These are phyloP conservation scores for Penicillium olsonii DNA, from an alignment of 2,329 filamentous ascomycete species.

Conservation along the genomic window DNA sequence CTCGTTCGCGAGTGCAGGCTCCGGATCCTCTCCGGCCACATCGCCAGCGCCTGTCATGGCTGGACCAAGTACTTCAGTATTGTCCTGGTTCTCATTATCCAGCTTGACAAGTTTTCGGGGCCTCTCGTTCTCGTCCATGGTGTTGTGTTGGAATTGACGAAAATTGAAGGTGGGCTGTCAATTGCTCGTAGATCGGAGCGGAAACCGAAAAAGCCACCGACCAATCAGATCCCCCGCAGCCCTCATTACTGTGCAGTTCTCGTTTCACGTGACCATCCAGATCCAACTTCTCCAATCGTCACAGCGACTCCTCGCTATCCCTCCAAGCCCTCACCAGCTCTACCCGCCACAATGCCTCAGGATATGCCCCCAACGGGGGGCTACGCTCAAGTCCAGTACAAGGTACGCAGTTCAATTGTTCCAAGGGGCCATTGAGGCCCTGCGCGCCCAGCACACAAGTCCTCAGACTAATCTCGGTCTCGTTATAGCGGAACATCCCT, in stretches of 20 bases:
- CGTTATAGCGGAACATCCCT: slow-evolving; percentile 79
- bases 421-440: not conserved
- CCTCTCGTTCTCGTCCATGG: slow-evolving; percentile 58
- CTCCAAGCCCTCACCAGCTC: slow-evolving; percentile 22
- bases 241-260: slow-evolving; percentile 32
- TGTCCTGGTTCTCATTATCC: slow-evolving; percentile 34
- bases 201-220: slow-evolving; percentile 15
- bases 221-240: slow-evolving; percentile 33
- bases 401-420: slow-evolving; percentile 59
- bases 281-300: slow-evolving; percentile 32
- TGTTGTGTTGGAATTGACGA: not conserved
- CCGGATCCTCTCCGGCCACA: slow-evolving; percentile 13
- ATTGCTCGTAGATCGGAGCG: slow-evolving; percentile 17
- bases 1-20: slow-evolving; percentile 14
- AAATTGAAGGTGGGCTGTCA: slow-evolving; percentile 11
- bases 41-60: slow-evolving; percentile 34
- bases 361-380: slow-evolving; percentile 95
- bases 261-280: slow-evolving; percentile 29
- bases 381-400: slow-evolving; percentile 96
- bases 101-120: slow-evolving; percentile 59
- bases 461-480: slow-evolving; percentile 10
- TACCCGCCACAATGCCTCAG: slow-evolving; percentile 73
- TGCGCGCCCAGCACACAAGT: slow-evolving; percentile 2
- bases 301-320: slow-evolving; percentile 21
- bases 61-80: slow-evolving; percentile 26